Conservation (phyloP, 108 stramenopile species). For the Nitzschia palea region DNA sequence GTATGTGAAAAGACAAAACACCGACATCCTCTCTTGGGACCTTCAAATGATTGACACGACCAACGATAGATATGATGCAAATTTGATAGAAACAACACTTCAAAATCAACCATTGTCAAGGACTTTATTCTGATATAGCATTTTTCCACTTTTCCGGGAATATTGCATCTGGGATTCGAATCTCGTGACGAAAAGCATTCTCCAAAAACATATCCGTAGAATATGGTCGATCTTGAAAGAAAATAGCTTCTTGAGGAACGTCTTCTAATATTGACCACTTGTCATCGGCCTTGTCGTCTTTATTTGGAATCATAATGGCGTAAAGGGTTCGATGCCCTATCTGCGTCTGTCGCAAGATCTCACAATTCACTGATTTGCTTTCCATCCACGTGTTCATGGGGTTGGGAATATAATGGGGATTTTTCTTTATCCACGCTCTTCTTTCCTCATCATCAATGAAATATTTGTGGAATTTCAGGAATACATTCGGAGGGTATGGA, state of each 20-base stretch:
- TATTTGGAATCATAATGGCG: conserved; percentile 1
- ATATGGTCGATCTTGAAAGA: conserved; percentile 40
- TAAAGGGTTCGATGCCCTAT: conserved; percentile 6
- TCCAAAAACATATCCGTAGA: conserved; percentile 46
- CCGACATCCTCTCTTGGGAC: no score
- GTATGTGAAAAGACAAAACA: no score
- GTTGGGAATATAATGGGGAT: not conserved
- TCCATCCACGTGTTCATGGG: not conserved
- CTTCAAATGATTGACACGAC: no score
- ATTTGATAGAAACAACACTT: no score
- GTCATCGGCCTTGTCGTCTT: conserved; percentile 2
- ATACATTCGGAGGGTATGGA: conserved; percentile 13
- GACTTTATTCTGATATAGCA: not conserved
- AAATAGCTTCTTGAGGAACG: conserved; percentile 43
- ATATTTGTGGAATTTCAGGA: conserved; percentile 5
- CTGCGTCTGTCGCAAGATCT: conserved; percentile 10
- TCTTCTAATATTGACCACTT: conserved; percentile 14
- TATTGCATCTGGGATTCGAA: conserved; percentile 51
- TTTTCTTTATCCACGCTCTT: not conserved
- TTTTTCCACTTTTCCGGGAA: conserved; percentile 65
- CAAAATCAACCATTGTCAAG: no score
- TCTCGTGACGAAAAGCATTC: conserved; percentile 59
- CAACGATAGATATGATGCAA: no score
- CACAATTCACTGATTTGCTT: not conserved
- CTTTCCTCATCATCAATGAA: not conserved